A percentile compares a stretch with the other conserved stretches of the same genome.
Evolutionary conservation across 129 eudicot genomes (phyloP).

Genomic region (Gnaphalium uliginosum): DNA sequence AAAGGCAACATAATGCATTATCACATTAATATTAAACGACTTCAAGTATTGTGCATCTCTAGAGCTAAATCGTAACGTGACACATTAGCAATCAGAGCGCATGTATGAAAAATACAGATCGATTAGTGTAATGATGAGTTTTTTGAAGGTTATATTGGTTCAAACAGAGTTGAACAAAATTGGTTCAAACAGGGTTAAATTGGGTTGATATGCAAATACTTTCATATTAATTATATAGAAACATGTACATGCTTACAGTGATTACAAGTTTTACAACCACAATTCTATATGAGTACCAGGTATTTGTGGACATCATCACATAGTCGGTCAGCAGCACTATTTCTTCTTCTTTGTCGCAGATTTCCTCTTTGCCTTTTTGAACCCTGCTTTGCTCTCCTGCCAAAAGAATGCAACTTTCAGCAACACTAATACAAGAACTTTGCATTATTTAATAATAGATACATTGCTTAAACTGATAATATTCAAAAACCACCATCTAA

Average conservation of each 20-base stretch:
- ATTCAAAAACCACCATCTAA: not conserved
- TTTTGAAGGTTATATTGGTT: too few species aligned
- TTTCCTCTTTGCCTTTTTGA: conserved; percentile 42
- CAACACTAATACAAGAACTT: not conserved
- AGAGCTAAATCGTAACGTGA: too few species aligned
- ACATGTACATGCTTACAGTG: not conserved
- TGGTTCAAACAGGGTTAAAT: not conserved
- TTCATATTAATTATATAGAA: not conserved
- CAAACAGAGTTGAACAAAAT: too few species aligned
- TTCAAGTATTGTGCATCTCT: too few species aligned
- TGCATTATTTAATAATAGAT: too few species aligned
- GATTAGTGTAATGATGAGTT: too few species aligned
- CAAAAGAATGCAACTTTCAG: conserved; percentile 13
- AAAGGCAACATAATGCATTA: too few species aligned
- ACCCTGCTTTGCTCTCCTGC: conserved; percentile 63
- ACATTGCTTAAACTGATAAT: conserved; percentile 8
- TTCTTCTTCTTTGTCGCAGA: conserved; percentile 46
- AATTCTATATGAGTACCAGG: not conserved
- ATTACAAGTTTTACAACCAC: not conserved
- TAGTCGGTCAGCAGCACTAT: conserved; percentile 9
- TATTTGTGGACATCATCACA: not conserved
- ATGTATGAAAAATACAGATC: too few species aligned
- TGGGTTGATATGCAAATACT: not conserved
- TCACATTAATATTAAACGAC: too few species aligned
- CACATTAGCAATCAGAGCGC: too few species aligned